These are phyloP conservation scores for Ceratocystis variospora DNA, from an alignment of 2,329 filamentous ascomycete genomes.

Conservation along the genomic window DNA sequence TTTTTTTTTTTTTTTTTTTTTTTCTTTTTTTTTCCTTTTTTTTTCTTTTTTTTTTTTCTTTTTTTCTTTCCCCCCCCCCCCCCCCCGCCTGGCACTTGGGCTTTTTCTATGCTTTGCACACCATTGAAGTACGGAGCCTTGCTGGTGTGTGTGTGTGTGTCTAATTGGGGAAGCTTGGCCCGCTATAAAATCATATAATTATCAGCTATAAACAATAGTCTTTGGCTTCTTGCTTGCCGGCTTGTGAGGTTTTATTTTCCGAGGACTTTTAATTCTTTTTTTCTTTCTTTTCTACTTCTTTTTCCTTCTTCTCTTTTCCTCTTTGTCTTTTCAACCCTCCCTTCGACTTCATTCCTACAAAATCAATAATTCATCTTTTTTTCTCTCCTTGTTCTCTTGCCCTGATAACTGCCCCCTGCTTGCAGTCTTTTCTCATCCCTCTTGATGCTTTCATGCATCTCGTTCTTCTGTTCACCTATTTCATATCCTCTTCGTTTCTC, in stretches of 20 bases:
- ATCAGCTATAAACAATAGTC: no score
- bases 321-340: background rate
- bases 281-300: background rate
- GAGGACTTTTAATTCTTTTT: background rate
- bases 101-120: background rate
- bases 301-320: background rate
- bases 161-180: no score
- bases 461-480: background rate
- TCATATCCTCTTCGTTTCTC: background rate
- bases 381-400: background rate
- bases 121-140: background rate
- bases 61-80: no score
- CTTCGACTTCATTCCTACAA: background rate
- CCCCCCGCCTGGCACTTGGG: background rate
- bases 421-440: background rate
- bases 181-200: no score
- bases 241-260: background rate
- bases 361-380: background rate
- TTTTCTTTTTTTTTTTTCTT: no score
- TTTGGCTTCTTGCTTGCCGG: background rate
- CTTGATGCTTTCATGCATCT: slow-evolving; percentile 3
- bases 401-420: slow-evolving; percentile 3
- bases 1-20: no score
- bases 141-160: background rate
- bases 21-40: no score